These are phyloP conservation scores for Neurospora sp. DNA, from an alignment of 495 filamentous ascomycete genomes.

Conservation along the genomic window DNA sequence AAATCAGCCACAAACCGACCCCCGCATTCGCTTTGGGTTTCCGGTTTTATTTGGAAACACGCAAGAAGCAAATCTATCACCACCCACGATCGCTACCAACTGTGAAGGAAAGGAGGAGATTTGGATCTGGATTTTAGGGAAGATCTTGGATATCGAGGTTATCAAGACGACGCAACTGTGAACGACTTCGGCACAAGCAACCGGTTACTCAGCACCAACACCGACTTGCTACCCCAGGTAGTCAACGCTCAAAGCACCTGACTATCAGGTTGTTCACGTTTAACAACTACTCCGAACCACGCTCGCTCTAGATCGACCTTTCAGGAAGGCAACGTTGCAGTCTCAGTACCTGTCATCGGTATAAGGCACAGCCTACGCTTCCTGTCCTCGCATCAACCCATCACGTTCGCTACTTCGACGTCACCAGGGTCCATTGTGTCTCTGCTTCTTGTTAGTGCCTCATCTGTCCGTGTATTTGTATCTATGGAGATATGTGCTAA, in stretches of 20 bases:
- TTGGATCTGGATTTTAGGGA: background rate
- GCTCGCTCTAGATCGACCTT: background rate
- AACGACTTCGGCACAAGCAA: background rate
- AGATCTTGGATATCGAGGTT: constrained; percentile 10
- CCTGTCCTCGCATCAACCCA: constrained; percentile 20
- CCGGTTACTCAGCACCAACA: background rate
- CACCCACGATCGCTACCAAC: constrained; percentile 25
- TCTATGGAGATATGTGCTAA: constrained; percentile 7
- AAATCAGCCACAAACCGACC: background rate
- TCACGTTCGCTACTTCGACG: constrained; percentile 30
- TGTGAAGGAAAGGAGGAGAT: constrained; percentile 9
- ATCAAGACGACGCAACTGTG: background rate
- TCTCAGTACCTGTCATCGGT: background rate
- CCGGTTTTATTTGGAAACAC: constrained; percentile 8
- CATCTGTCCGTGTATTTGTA: background rate
- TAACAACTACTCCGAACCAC: background rate
- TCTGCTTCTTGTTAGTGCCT: constrained; percentile 28
- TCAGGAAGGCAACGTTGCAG: background rate
- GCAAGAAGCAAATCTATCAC: background rate
- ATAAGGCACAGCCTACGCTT: constrained; percentile 10
- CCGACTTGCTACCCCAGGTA: background rate
- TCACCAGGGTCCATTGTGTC: constrained; percentile 22
- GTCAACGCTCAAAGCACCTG: background rate
- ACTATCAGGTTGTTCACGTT: background rate
- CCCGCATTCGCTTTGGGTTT: constrained; percentile 10